Base-by-base conservation (phyloP, 2,329 filamentous ascomycete species). In the Neonectria ditissima region DNA sequence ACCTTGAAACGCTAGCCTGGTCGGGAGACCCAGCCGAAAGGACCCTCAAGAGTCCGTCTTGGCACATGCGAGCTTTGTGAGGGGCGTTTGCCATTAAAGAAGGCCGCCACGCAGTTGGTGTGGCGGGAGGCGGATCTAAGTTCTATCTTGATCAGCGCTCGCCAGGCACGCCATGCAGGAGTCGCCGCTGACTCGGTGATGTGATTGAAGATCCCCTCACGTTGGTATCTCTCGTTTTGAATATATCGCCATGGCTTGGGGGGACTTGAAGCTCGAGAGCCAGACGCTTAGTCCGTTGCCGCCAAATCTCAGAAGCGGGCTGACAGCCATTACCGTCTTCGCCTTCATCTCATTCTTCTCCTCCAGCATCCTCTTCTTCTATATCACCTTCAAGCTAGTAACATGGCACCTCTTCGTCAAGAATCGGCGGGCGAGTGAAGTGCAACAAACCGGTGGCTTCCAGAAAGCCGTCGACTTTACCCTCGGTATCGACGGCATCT, bases 401-500 rank as follows among this genome's bases (percentile, higher is more conserved):
- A 56, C 70, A 50, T 78, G 75, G 75, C 68, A 75, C 32, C 56
- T 74, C 16, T 72, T 71, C 34, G 47, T 75, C 28, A 66, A 56
- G 18, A 64, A 65, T 1, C 62, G 62, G 6, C 51, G 62, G 2
- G 44, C 50, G 0, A 65, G 65, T 13, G 55, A 62, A 1, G 52
- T 66, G 1, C 55, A 65, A 4, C 58, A 65, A 5, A 57, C 65
- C 1, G 59, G 51, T 8, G 50, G 67, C 0, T 61, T 69, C 5
- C 75, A 78, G 47, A 65, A 65, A 14, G 67, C 72, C 4, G 66
- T 69, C 1, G 77, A 81, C 59, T 78, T 80, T 28, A 73, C 76
- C 1, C 72, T 79, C 0, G 76, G 74, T 0, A 79, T 79, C 44
- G 79, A 81, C 43, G 73, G 77, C 22, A 73, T 60, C 39, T 79